Evolutionary conservation across 306 rosid species (phyloP), one percentile per base, ranked within the genome.

Genomic region (Malus sieversii): DNA sequence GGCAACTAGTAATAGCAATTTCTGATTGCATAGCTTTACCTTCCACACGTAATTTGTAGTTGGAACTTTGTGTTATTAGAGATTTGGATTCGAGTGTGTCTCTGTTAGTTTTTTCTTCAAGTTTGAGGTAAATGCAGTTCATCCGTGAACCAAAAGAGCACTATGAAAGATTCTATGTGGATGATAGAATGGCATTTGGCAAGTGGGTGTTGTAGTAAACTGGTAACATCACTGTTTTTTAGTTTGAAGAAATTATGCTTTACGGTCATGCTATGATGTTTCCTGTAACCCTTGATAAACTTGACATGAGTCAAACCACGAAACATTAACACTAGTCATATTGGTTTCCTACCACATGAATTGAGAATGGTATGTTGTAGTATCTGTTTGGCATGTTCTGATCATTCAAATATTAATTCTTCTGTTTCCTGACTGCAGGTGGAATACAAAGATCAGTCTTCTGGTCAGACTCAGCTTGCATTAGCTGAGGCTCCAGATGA

Each of bases 401-500:
- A n/a, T 65, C 45, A 29, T 70, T 75, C 23, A 75, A 78, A 32
- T 70, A 66, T 70, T 65, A 61, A 65, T 51, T 73, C 74, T 78
- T 69, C 33, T 63, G 70, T 70, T 71, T 70, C 40, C 74, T 58
- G 68, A 75, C 79, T 79, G 77, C 85, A 92, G 97, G 97, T 95
- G 72, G 97, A 95, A 79, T 92, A 90, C 78, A 84, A 81, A 81
- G 98, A 95, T 77, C 87, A 61, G 61, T 81, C 85, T 76, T 92
- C 96, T 13, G 98, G 98, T 68, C 88, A 83, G 82, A 78, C 78
- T 16, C 85, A 78, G 65, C 57, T 86, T 82, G 96, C 97, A 12
- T 83, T 77, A 70, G 98, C 98, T 8, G 98, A 95, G 86, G 96
- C 97, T 81, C 98, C 97, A 53, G 74, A 86, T 76, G 98, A 92